Evolutionary conservation across 257 asterid genomes (phyloP).

Genomic region (Thymus quinquecostatus): DNA sequence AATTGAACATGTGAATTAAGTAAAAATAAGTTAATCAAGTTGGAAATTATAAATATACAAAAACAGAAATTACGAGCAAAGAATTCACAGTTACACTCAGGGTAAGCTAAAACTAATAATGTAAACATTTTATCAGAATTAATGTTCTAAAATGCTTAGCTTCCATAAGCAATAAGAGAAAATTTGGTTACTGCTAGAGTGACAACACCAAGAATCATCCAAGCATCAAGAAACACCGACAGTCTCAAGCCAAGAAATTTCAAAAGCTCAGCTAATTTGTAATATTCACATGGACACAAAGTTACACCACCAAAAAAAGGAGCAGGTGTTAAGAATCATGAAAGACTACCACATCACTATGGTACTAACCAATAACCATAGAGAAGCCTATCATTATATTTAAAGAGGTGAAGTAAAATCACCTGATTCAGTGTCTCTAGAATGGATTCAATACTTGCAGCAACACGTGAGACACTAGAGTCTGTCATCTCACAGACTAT

Average conservation of each 20-base stretch:
- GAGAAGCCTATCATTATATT: not conserved
- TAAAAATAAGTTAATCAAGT: not conserved
- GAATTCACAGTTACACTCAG: not conserved
- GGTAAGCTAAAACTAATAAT: no score
- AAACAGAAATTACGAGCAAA: not conserved
- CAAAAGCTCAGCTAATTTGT: not conserved
- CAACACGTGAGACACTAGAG: constrained; percentile 54
- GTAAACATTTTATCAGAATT: constrained; percentile 7
- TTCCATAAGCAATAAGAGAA: not conserved
- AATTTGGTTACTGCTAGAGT: not conserved
- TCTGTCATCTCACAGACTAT: constrained; percentile 62
- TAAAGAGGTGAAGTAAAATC: constrained; percentile 9
- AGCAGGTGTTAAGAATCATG: not conserved
- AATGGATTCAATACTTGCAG: constrained; percentile 61
- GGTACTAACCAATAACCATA: not conserved
- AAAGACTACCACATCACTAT: constrained; percentile 20
- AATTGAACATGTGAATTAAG: not conserved
- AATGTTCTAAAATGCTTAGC: constrained; percentile 7
- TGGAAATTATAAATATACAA: not conserved
- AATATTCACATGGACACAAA: not conserved
- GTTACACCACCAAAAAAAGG: not conserved
- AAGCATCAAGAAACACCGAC: not conserved
- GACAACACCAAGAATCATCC: constrained; percentile 9
- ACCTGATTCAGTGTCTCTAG: constrained; percentile 91
- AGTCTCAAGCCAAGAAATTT: constrained; percentile 1